A percentile compares a stretch with the other conserved stretches of the same genome.
Evolutionary conservation across 352 stramenopile species (phyloP).

Genomic region (Phytophthora meadii): DNA sequence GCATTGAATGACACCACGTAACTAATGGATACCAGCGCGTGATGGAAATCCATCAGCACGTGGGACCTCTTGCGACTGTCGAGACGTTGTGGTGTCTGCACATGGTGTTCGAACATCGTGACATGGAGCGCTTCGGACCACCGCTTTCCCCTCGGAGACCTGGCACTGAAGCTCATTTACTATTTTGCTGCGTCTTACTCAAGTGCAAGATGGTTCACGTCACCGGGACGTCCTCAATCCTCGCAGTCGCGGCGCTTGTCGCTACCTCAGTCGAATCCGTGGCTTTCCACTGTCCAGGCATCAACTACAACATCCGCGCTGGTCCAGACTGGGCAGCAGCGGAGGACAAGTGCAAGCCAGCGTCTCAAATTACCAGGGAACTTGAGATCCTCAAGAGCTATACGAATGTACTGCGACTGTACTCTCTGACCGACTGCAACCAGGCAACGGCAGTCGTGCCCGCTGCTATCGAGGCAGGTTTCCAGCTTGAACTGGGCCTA

Average conservation of each 20-base stretch:
- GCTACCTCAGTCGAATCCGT: conserved; percentile 15
- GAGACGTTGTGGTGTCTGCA: too few species aligned
- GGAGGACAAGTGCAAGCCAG: conserved; percentile 46
- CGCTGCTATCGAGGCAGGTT: too few species aligned
- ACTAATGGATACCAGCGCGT: neutral
- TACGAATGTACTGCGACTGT: conserved; percentile 62
- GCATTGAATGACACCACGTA: too few species aligned
- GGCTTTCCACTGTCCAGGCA: conserved; percentile 46
- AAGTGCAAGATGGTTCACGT: conserved; percentile 14
- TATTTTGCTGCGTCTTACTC: conserved; percentile 9
- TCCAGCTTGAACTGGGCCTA: conserved; percentile 31
- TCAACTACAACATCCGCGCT: conserved; percentile 78
- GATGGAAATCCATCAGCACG: conserved; percentile 5
- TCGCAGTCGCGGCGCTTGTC: conserved; percentile 6
- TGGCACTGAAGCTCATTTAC: conserved; percentile 3
- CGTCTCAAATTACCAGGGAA: conserved; percentile 45
- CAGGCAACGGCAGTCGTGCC: too few species aligned
- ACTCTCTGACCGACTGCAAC: too few species aligned
- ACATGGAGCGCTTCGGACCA: neutral
- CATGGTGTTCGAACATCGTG: neutral
- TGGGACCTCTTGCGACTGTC: neutral
- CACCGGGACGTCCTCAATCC: conserved; percentile 19
- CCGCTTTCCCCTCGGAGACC: neutral
- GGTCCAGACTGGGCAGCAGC: conserved; percentile 44
- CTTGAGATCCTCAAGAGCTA: conserved; percentile 48